Base-by-base conservation (phyloP, 805 yeast species). In the Komagataella ulmi region DNA sequence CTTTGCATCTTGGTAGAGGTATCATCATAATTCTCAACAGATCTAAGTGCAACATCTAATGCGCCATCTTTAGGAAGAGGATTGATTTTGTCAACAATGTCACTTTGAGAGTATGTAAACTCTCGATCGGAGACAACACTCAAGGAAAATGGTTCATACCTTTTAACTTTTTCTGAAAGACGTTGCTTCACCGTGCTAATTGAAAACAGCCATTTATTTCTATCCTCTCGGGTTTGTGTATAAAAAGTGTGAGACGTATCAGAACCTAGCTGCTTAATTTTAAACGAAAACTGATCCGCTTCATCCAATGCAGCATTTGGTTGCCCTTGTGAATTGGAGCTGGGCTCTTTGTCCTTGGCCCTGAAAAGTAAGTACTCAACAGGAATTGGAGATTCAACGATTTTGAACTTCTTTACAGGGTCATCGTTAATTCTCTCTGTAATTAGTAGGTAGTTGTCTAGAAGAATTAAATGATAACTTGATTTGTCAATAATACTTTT, bases 371-470 rank as follows among this genome's bases (percentile, higher is more conserved):
- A 60, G 54, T 77, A 79, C 57, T 78, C 84, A 23, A 80, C 69
- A 0, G 85, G 83, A 7, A 81, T 76, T 1, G 88, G 87, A 47
- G 70, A 71, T 57, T 81, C 87, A 8, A 70, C 60, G 0, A 81
- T 72, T 55, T 72, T 72, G 48, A 61, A 72, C 17, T 57, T 58
- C 44, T 58, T 49, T 51, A 45, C 44, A 14, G 47, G 54, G 7
- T 69, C 75, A 47, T 73, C 75, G 7, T 70, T 69, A 2, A 75
- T 63, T 48, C 72, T 72, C 45, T 87, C 83, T 1, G 87, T 36
- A 17, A 88, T 74, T 36, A 88, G 60, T 47, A 88, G 65, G 57
- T 73, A 85, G 59, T 88, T 85, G 60, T 88, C 95, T 50, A 88
- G 65, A 24, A 88, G 65, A 17, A 86, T 77, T 21, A 85, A 58